phyloP scores from a whole-genome alignment of 257 asterid species.

The Solanum sejunctum region DNA sequence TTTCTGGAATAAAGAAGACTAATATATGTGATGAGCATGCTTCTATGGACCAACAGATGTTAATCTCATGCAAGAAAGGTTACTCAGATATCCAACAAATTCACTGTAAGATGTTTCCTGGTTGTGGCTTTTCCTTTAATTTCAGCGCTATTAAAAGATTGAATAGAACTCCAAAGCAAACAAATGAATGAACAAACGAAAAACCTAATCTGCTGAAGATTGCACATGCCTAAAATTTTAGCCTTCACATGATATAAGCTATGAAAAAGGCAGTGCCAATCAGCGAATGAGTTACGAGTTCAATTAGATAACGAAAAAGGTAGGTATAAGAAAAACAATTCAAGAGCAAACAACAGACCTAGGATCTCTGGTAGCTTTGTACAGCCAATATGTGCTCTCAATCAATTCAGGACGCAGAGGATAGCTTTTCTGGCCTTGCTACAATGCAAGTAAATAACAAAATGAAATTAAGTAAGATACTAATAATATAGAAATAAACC shows the following conservation, averaged over 20 bases:
- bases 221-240: background rate
- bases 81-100: background rate
- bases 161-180: background rate
- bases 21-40: background rate
- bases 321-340: background rate
- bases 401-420: constrained; percentile 95
- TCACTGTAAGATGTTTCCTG: background rate
- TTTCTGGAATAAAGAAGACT: background rate
- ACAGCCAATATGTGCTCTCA: constrained; percentile 97
- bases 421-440: constrained; percentile 98
- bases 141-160: background rate
- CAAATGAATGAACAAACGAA: background rate
- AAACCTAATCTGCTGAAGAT: background rate
- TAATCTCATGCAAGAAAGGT: background rate
- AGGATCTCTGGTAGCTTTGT: constrained; percentile 92
- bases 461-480: background rate
- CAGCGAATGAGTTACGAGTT: background rate
- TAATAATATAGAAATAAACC: background rate
- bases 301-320: background rate
- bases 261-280: background rate
- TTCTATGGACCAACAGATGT: background rate
- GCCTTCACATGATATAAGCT: background rate
- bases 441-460: constrained; percentile 8
- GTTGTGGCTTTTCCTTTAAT: background rate
- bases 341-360: constrained; percentile 35